Base-by-base conservation (phyloP, 129 eudicot species). In the Escallonia herrerae region DNA sequence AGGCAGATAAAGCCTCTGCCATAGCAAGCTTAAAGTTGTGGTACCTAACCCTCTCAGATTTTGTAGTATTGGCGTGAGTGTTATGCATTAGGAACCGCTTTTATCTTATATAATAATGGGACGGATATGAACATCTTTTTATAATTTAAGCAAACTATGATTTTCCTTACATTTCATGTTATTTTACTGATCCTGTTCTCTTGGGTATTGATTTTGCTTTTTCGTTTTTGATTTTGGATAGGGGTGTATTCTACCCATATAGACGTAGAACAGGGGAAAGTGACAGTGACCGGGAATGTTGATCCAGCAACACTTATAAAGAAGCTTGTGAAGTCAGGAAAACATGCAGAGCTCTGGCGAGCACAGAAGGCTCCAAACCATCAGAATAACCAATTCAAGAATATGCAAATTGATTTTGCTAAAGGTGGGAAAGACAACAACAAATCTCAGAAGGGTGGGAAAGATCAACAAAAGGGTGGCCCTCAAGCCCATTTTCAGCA, bases 301-400 rank as follows among this genome's bases (percentile, higher is more conserved):
- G 78, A 77, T 33, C 49, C 78, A 10, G 70, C 55, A 8, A 56
- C 72, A 42, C 74, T 77, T 4, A 72, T 77, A 63, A 71, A 77
- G 74, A 77, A 77, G 77, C 82, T 77, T 2, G 65, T 37, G 12
- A 77, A 77, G 67, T 64, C 45, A 38, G 82, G 82, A 0, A 77
- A 77, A 52, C 77, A 72, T 62, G 82, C 82, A 2, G 82, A 77
- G 70, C 60, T 72, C 4, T 81, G 85, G 85, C 75, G 84, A 49
- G 69, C 73, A 8, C 85, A 70, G 8, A 87, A 80, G 40, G 81
- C 79, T 11, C 64, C 74, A 22, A 70, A 41, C 68, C 77, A 80
- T 50, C 8, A 65, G 5, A 15, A 79, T 13, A 80, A 66, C 58
- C 90, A 79, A 78, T 79, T 84, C 64, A 81, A 84, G 58, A 86